Percentiles rank a stretch among this genome's conserved stretches.
Evolutionary conservation across 768 basidiomycete genomes (phyloP).

Genomic region (Chalciporus sphaerocephalus): DNA sequence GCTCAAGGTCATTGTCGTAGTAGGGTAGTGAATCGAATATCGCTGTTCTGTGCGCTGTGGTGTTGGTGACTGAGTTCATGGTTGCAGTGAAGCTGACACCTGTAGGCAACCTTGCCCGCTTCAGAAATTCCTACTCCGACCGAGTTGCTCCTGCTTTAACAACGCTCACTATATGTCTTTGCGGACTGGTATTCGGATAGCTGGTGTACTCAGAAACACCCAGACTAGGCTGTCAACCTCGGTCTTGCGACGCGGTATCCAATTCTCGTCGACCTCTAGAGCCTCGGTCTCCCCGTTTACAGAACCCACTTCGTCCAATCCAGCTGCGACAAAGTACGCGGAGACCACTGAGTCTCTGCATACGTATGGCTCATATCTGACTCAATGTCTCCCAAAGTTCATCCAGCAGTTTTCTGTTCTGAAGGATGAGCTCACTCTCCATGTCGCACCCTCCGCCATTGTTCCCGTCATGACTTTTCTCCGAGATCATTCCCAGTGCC

Average conservation of each 20-base stretch:
- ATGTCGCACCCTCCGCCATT: slow-evolving; percentile 77
- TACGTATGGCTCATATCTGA: slow-evolving; percentile 89
- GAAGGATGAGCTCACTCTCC: slow-evolving; percentile 92
- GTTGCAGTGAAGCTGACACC: slow-evolving; percentile 11
- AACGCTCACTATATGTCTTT: slow-evolving; percentile 36
- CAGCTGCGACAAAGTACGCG: slow-evolving; percentile 65
- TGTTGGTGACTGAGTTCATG: slow-evolving; percentile 24
- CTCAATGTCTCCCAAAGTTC: slow-evolving; percentile 91
- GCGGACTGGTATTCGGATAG: slow-evolving; percentile 42
- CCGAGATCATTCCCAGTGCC: slow-evolving; percentile 91
- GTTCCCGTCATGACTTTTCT: slow-evolving; percentile 87
- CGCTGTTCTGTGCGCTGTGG: slow-evolving; percentile 10
- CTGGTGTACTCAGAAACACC: slow-evolving; percentile 40
- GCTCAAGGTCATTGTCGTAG: slow-evolving; percentile 89
- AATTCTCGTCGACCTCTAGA: slow-evolving; percentile 44
- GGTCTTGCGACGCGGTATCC: slow-evolving; percentile 39
- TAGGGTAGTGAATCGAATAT: slow-evolving; percentile 89
- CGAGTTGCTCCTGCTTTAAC: not conserved
- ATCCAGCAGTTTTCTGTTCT: slow-evolving; percentile 97
- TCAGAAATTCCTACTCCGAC: slow-evolving; percentile 29
- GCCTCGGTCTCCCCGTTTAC: slow-evolving; percentile 77
- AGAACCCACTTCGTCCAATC: slow-evolving; percentile 88
- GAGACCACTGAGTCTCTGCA: slow-evolving; percentile 77
- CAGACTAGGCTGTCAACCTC: slow-evolving; percentile 26
- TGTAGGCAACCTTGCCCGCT: not conserved